These are phyloP conservation scores for Zea mays DNA, from an alignment of 176 grass and related monocot genomes.

Conservation along the genomic window DNA sequence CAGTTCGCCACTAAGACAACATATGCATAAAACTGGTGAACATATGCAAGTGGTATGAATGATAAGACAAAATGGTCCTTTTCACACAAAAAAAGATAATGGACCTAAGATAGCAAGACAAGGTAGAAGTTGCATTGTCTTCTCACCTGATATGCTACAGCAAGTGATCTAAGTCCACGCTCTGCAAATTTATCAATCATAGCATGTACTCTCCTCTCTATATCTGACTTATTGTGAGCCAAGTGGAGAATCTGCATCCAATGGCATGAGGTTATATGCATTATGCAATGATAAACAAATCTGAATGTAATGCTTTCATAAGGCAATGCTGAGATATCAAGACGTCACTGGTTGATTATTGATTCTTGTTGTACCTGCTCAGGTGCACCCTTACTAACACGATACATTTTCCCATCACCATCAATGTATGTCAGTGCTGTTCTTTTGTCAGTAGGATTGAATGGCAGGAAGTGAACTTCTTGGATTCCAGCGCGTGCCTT, in stretches of 20 bases:
- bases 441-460: constrained; percentile 83
- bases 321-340: neutral
- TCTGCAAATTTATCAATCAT: constrained; percentile 84
- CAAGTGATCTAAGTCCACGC: constrained; percentile 77
- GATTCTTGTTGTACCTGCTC: constrained; percentile 60
- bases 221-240: constrained; percentile 63
- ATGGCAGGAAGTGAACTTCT: constrained; percentile 82
- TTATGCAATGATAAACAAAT: neutral
- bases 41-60: neutral
- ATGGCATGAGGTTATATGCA: neutral
- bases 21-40: neutral
- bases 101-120: constrained; percentile 4
- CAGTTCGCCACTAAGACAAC: neutral
- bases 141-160: constrained; percentile 77
- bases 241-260: constrained; percentile 66
- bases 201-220: constrained; percentile 63
- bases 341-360: neutral
- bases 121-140: neutral
- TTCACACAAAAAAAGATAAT: neutral
- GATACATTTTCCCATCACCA: constrained; percentile 63
- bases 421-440: constrained; percentile 85
- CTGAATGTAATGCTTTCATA: neutral
- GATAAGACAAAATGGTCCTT: neutral
- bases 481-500: constrained; percentile 79
- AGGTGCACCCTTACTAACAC: constrained; percentile 90